Evolutionary conservation across 2,329 filamentous ascomycete genomes (phyloP), one percentile per base, ranked within the genome.

Genomic region (Alternaria triticimaculans): DNA sequence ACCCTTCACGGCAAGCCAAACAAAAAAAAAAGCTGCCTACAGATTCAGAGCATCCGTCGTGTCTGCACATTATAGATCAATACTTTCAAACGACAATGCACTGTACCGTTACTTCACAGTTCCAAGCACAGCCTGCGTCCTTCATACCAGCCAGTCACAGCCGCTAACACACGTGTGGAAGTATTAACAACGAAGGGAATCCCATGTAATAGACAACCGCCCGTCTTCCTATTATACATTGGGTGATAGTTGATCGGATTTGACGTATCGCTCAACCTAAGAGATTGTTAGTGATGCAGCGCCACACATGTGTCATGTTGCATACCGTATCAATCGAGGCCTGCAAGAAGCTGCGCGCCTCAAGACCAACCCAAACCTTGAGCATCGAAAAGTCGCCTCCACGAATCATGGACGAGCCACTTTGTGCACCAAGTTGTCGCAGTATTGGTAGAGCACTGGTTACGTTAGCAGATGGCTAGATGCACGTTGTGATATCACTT

Each of bases 351-450:
- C 91, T 90, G 66, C 95, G 87, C 53, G 94, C 92, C 82, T 98
- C 95, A 11, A 98, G 84, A 2, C 95, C 94, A 63, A 92, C 88
- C 95, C 95, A 98, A 6, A 97, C 90, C 73, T 93, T 89, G 70
- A 97, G 83, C 91, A 98, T 96, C 1, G 82, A 84, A 53, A 85
- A 80, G 62, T 86, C 84, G 26, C 83, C 84, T 26, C 82, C 81
- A 43, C 80, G 76, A 18, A 85, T 78, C 76, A 84, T 83, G 0
- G 81, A 80, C 5, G 88, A 88, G 26, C 91, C 90, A 69, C 90
- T 89, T 76, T 94, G 89, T 0, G 94, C 89, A 53, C 95, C 93
- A 4, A 99, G 85, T 78, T 97, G 91, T 72, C 96, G 87, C 61
- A 99, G 82, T 51, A 99, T 98, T 0, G 96, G 96, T 53, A 99